Conservation (phyloP, 768 basidiomycete genomes). For the Phallus indusiatus region DNA sequence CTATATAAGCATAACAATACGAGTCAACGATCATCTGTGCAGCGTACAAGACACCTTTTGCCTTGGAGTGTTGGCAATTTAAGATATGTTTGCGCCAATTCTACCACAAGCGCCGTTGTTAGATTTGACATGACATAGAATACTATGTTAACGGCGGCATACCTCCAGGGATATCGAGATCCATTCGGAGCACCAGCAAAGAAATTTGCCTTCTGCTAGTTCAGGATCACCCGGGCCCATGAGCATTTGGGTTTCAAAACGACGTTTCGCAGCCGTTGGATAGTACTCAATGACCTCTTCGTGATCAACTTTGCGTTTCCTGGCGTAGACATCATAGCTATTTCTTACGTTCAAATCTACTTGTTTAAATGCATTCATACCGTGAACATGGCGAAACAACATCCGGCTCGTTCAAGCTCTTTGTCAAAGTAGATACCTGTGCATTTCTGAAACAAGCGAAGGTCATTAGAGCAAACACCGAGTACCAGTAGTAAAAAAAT, state of each 20-base stretch:
- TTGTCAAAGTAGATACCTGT: too few species aligned
- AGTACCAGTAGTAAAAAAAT: too few species aligned
- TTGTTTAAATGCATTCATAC: background rate
- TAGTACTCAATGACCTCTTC: slow-evolving; percentile 1
- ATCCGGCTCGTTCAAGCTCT: too few species aligned
- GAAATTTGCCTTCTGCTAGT: background rate
- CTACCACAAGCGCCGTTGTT: background rate
- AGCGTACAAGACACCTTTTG: background rate
- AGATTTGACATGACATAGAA: background rate
- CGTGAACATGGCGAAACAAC: background rate
- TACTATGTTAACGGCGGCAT: background rate
- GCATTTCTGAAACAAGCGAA: too few species aligned
- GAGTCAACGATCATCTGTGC: background rate
- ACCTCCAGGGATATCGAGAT: slow-evolving; percentile 1
- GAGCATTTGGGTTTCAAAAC: background rate
- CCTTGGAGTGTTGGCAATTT: background rate
- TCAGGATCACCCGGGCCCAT: background rate
- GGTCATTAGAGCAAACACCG: too few species aligned
- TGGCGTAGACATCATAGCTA: background rate
- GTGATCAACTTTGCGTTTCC: slow-evolving; percentile 5
- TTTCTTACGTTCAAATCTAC: too few species aligned
- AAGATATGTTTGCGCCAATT: background rate
- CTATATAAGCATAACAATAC: background rate
- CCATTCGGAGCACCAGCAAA: slow-evolving; percentile 3
- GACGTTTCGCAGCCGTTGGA: slow-evolving; percentile 1